These are phyloP conservation scores for Botrytis fabae DNA, from an alignment of 2,329 filamentous ascomycete species.

Conservation along the genomic window DNA sequence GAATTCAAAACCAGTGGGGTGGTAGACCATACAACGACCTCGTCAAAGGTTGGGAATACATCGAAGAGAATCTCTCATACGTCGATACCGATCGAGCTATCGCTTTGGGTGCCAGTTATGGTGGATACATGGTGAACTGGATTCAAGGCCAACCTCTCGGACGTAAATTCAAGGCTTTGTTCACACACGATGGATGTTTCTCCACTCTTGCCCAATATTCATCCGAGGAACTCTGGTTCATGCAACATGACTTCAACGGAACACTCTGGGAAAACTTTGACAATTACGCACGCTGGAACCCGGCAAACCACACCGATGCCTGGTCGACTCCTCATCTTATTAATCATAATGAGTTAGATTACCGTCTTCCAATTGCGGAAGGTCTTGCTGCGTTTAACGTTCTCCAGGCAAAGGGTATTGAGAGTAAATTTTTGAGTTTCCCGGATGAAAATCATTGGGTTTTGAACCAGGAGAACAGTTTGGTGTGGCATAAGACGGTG, in stretches of 20 bases:
- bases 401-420: constrained; percentile 56
- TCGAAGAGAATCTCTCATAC: constrained; percentile 61
- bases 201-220: constrained; percentile 49
- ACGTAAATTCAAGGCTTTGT: constrained; percentile 70
- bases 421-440: constrained; percentile 62
- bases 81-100: constrained; percentile 68
- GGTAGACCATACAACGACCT: constrained; percentile 73
- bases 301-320: constrained; percentile 58
- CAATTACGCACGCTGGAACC: constrained; percentile 67
- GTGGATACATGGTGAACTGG: constrained; percentile 81
- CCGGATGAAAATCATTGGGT: constrained; percentile 75
- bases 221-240: constrained; percentile 66
- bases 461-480: constrained; percentile 79
- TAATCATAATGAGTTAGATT: constrained; percentile 86
- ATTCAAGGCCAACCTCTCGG: constrained; percentile 82
- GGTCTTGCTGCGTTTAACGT: constrained; percentile 60
- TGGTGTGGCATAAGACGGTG: constrained; percentile 86
- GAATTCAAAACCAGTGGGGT: constrained; percentile 46
- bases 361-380: constrained; percentile 79
- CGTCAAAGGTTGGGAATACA: constrained; percentile 70
- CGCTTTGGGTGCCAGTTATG: constrained; percentile 70
- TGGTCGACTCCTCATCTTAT: constrained; percentile 86
- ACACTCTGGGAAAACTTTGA: constrained; percentile 59
- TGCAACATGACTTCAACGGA: constrained; percentile 63
- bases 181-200: constrained; percentile 24